Evolutionary conservation across 805 yeast species (phyloP).

Genomic region (Sugiyamaella smithiae): DNA sequence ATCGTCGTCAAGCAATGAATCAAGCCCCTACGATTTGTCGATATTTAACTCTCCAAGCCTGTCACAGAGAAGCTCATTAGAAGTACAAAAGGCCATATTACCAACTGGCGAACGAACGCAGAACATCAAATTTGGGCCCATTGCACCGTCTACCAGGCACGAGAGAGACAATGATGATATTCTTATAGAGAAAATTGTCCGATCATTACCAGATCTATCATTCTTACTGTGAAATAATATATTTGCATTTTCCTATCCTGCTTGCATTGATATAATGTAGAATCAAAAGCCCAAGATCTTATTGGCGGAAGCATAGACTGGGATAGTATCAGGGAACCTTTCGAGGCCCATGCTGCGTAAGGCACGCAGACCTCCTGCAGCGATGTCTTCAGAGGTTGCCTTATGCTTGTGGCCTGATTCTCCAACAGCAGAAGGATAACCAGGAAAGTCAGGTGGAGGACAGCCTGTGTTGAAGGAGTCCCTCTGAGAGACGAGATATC

Average conservation of each 20-base stretch:
- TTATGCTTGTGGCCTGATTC: constrained; percentile 12
- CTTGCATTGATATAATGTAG: neutral
- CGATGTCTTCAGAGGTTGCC: constrained; percentile 7
- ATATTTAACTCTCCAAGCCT: no score
- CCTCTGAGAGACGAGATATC: constrained; percentile 23
- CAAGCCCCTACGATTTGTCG: no score
- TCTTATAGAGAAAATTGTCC: constrained; percentile 21
- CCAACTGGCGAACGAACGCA: no score
- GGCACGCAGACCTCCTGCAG: neutral
- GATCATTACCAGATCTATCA: constrained; percentile 26
- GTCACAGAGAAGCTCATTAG: no score
- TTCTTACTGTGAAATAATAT: constrained; percentile 13
- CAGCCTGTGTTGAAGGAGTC: constrained; percentile 17
- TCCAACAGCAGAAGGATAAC: constrained; percentile 15
- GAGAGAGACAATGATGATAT: constrained; percentile 24
- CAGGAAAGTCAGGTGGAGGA: constrained; percentile 31
- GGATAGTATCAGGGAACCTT: neutral
- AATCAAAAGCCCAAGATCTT: neutral
- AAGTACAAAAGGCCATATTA: no score
- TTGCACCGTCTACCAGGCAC: constrained; percentile 19
- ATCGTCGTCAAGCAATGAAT: no score
- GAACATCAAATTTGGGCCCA: constrained; percentile 25
- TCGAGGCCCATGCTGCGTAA: constrained; percentile 4
- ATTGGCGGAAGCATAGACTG: neutral
- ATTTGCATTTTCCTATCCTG: neutral